Conservation (phyloP, 805 yeast species). For the Ogataea philodendri region DNA sequence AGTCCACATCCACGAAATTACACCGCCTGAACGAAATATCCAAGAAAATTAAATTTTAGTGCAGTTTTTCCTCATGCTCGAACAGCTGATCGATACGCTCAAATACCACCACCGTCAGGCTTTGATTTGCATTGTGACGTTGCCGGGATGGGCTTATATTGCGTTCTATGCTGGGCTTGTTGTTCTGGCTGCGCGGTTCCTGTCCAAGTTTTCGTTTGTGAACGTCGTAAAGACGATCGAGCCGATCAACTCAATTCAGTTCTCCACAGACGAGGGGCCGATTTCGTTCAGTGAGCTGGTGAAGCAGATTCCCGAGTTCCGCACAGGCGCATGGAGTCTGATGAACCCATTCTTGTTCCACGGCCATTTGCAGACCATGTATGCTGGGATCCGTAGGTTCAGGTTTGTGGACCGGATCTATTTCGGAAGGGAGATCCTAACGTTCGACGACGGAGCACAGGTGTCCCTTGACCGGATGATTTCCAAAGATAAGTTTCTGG, state of each 20-base stretch:
- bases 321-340: conserved; percentile 47
- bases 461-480: conserved; percentile 73
- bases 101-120: conserved; percentile 14
- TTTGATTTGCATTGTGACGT: conserved; percentile 10
- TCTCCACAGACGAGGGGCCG: conserved; percentile 3
- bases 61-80: conserved; percentile 3
- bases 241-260: conserved; percentile 14
- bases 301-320: conserved; percentile 40
- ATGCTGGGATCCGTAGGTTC: conserved; percentile 55
- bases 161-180: conserved; percentile 3
- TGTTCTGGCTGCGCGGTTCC: not conserved
- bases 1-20: conserved; percentile 64
- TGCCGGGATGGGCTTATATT: conserved; percentile 18
- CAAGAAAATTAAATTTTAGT: conserved; percentile 10
- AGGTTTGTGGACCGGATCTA: conserved; percentile 53
- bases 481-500: conserved; percentile 36
- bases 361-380: conserved; percentile 78
- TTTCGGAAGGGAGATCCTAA: conserved; percentile 70
- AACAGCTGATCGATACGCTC: conserved; percentile 9
- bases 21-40: conserved; percentile 34
- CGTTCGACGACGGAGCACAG: conserved; percentile 63
- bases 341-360: conserved; percentile 63
- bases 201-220: conserved; percentile 11
- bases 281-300: conserved; percentile 26
- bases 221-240: conserved; percentile 12